Percentiles rank a stretch among this genome's conserved stretches.
Evolutionary conservation across 2,329 filamentous ascomycete species (phyloP).

Genomic region (Tympanopsis confertula): DNA sequence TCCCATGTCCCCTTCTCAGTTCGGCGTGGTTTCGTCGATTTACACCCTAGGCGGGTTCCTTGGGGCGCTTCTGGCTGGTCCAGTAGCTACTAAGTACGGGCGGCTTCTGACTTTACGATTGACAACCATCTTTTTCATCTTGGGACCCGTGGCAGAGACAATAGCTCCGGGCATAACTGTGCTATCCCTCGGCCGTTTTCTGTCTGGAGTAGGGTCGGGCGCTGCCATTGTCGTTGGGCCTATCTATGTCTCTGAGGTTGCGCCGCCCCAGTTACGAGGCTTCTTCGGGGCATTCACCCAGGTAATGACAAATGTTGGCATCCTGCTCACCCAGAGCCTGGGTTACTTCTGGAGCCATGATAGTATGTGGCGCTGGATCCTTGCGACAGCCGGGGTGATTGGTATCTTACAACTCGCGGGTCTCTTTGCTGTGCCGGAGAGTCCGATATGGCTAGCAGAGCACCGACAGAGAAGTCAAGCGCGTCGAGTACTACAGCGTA

Average conservation of each 20-base stretch:
- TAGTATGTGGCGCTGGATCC: slow-evolving; percentile 70
- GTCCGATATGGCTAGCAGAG: slow-evolving; percentile 73
- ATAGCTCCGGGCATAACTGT: slow-evolving; percentile 54
- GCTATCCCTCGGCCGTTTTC: slow-evolving; percentile 62
- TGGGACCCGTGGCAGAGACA: slow-evolving; percentile 68
- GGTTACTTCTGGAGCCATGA: slow-evolving; percentile 80
- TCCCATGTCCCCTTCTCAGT: slow-evolving; percentile 69
- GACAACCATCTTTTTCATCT: slow-evolving; percentile 65
- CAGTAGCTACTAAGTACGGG: slow-evolving; percentile 66
- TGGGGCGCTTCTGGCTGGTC: slow-evolving; percentile 71
- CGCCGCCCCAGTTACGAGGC: slow-evolving; percentile 62
- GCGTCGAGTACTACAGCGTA: slow-evolving; percentile 57
- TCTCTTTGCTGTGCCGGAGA: slow-evolving; percentile 71
- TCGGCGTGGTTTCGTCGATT: slow-evolving; percentile 78
- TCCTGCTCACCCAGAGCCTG: slow-evolving; percentile 69
- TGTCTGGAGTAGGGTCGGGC: slow-evolving; percentile 76
- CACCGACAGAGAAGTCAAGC: slow-evolving; percentile 49
- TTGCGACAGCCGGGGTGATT: slow-evolving; percentile 61
- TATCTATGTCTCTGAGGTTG: slow-evolving; percentile 85
- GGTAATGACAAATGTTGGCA: slow-evolving; percentile 85
- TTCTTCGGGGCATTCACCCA: slow-evolving; percentile 81
- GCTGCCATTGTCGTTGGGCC: slow-evolving; percentile 87
- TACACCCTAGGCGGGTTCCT: slow-evolving; percentile 82
- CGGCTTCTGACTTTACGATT: slow-evolving; percentile 64
- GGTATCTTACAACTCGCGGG: slow-evolving; percentile 57